Percentiles rank a stretch among this genome's conserved stretches.
Conservation (phyloP, 2,329 filamentous ascomycete genomes). For the Colletotrichum sp. region DNA sequence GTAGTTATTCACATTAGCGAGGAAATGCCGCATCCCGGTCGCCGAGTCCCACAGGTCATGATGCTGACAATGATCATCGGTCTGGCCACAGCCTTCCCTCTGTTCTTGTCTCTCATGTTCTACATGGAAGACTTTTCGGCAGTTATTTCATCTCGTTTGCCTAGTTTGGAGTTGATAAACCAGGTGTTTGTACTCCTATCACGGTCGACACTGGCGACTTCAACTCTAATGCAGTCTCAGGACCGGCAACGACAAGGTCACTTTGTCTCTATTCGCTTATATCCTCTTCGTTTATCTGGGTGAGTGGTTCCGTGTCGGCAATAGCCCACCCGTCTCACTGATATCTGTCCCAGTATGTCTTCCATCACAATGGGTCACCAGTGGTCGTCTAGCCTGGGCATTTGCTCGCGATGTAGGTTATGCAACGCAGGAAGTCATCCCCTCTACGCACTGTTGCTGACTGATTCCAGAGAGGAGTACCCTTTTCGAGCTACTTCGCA, state of each 20-base stretch:
- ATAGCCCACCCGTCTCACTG: background rate
- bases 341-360: conserved; percentile 23
- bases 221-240: background rate
- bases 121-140: conserved; percentile 24
- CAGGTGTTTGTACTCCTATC: background rate
- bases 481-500: conserved; percentile 27
- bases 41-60: conserved; percentile 17
- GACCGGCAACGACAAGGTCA: background rate
- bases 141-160: conserved; percentile 27
- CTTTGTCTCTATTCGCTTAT: background rate
- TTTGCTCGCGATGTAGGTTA: conserved; percentile 33
- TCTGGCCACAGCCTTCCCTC: background rate
- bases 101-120: background rate
- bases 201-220: conserved; percentile 16
- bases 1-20: conserved; percentile 19
- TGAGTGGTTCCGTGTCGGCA: background rate
- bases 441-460: background rate
- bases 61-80: background rate
- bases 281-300: background rate
- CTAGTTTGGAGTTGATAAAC: background rate
- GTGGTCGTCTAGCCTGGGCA: conserved; percentile 34
- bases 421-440: background rate
- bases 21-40: conserved; percentile 19
- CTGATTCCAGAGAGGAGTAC: conserved; percentile 22
- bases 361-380: conserved; percentile 33